phyloP scores from a whole-genome alignment of 106 monocot species.

The Platanthera zijinensis region DNA sequence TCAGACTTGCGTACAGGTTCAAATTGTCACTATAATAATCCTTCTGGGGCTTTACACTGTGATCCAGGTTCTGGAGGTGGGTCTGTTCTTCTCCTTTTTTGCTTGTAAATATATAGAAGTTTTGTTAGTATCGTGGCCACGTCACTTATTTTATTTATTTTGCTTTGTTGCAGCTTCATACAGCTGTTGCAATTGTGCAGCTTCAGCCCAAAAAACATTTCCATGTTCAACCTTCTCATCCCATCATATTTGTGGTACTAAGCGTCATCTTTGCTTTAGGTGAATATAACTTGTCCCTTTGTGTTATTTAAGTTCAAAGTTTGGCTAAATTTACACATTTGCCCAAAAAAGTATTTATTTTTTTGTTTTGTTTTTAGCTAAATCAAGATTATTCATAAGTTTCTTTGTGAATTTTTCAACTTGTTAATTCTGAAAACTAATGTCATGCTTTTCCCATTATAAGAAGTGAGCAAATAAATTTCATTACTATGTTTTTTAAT shows the following conservation, averaged over 20 bases:
- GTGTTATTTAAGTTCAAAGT: not conserved
- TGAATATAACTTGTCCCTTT: slow-evolving; percentile 13
- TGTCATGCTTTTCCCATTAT: not conserved
- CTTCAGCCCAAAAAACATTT: slow-evolving; percentile 17
- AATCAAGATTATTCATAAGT: not conserved
- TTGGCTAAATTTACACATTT: not conserved
- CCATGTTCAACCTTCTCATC: slow-evolving; percentile 16
- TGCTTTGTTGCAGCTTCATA: slow-evolving; percentile 28
- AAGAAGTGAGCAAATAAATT: no score
- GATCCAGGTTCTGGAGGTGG: slow-evolving; percentile 17
- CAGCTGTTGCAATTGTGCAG: slow-evolving; percentile 20
- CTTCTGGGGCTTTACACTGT: slow-evolving; percentile 7
- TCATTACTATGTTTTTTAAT: no score
- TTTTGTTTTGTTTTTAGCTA: not conserved
- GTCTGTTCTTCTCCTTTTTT: slow-evolving; percentile 1
- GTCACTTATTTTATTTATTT: not conserved
- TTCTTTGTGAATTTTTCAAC: not conserved
- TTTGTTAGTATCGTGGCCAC: not conserved
- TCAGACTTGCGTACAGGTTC: slow-evolving; percentile 21
- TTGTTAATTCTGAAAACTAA: not conserved
- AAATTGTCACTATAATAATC: slow-evolving; percentile 16
- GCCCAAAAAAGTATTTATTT: not conserved
- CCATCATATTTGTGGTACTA: slow-evolving; percentile 25
- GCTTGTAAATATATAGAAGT: slow-evolving; percentile 2
- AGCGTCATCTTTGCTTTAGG: slow-evolving; percentile 40